A percentile compares a stretch with the other conserved stretches of the same genome.
phyloP scores from a whole-genome alignment of 441 rosid genomes.

The Gossypium trilobum region DNA sequence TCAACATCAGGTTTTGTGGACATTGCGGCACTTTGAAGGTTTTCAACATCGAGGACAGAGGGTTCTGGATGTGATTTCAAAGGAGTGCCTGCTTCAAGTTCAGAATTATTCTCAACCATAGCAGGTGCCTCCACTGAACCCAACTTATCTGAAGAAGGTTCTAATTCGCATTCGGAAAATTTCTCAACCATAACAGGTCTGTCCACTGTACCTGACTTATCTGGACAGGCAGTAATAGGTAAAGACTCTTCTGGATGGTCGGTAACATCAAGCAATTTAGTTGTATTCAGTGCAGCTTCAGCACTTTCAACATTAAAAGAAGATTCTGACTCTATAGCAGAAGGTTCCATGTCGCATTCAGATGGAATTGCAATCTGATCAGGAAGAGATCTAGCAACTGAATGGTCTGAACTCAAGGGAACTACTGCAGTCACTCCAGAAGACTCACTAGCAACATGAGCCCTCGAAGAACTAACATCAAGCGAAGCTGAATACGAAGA shows the following conservation, averaged over 20 bases:
- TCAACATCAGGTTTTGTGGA: constrained; percentile 9
- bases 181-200: background rate
- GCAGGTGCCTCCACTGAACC: background rate
- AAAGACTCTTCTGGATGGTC: constrained; percentile 4
- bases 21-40: background rate
- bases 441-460: constrained; percentile 5
- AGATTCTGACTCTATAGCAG: constrained; percentile 3
- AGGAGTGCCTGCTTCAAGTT: constrained; percentile 5
- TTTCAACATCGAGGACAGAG: background rate
- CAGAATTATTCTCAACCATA: background rate
- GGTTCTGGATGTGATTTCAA: background rate
- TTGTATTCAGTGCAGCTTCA: constrained; percentile 1
- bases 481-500: background rate
- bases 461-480: constrained; percentile 2
- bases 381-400: constrained; percentile 15
- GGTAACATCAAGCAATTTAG: background rate
- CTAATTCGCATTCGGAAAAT: background rate
- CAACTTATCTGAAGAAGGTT: background rate
- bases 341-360: constrained; percentile 8
- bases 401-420: constrained; percentile 16
- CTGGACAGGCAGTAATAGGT: background rate
- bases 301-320: constrained; percentile 10
- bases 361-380: constrained; percentile 10
- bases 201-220: background rate
- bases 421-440: constrained; percentile 13